Evolutionary conservation across 345 rosid species (phyloP).

Genomic region (Sonneratia alba): DNA sequence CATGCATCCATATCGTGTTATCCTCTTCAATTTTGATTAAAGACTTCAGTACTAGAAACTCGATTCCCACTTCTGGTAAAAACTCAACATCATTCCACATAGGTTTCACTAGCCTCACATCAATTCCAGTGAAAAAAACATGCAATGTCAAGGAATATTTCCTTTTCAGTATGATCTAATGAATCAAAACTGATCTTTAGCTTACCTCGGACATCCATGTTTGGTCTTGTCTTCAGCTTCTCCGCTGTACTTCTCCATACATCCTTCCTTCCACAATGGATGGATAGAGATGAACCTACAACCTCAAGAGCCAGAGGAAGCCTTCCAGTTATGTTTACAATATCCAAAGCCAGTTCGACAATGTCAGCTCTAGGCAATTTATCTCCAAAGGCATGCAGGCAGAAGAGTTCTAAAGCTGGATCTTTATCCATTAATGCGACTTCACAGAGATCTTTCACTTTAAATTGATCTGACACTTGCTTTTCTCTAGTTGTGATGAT

Average conservation of each 20-base stretch:
- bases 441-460: neutral
- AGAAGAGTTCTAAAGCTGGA: neutral
- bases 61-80: neutral
- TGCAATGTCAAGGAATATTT: constrained; percentile 6
- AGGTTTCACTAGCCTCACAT: neutral
- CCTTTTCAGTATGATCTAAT: neutral
- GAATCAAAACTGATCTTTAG: neutral
- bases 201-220: neutral
- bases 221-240: neutral
- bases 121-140: neutral
- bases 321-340: neutral
- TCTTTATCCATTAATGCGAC: accelerated
- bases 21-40: constrained; percentile 6
- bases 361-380: neutral
- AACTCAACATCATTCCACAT: constrained; percentile 5
- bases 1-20: constrained; percentile 13
- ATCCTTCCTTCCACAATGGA: neutral
- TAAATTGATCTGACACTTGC: neutral
- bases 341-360: neutral
- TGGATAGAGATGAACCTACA: constrained; percentile 1
- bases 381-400: constrained; percentile 2
- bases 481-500: constrained; percentile 3
- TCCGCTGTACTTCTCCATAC: neutral
- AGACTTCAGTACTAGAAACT: neutral
- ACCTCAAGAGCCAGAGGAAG: constrained; percentile 8